These are phyloP conservation scores for Aspergillus campestris DNA, from an alignment of 495 filamentous ascomycete species.

Conservation along the genomic window DNA sequence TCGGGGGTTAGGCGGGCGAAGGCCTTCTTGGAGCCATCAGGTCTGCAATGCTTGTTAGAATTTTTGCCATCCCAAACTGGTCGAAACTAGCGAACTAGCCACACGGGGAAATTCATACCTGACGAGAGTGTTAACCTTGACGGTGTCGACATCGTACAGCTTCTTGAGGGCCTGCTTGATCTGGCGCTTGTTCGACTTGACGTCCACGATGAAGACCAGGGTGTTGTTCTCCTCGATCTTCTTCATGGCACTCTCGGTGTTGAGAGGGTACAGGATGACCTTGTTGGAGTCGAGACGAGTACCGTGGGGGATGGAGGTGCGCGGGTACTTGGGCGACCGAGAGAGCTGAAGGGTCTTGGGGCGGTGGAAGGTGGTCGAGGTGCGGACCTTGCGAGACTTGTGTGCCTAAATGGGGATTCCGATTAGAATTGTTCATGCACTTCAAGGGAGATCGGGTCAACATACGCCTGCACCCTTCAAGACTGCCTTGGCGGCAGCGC, in stretches of 20 bases:
- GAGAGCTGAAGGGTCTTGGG: slow-evolving; percentile 89
- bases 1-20: slow-evolving; percentile 90
- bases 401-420: slow-evolving; percentile 51
- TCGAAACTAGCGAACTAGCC: not conserved
- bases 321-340: slow-evolving; percentile 90
- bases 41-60: slow-evolving; percentile 43
- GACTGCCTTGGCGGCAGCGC: slow-evolving; percentile 85
- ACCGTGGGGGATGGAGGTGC: slow-evolving; percentile 83
- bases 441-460: slow-evolving; percentile 4
- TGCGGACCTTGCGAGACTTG: slow-evolving; percentile 87
- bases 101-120: slow-evolving; percentile 49
- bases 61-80: not conserved
- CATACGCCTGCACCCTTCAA: slow-evolving; percentile 70
- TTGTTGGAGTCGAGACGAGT: slow-evolving; percentile 91
- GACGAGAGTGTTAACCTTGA: slow-evolving; percentile 99
- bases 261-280: slow-evolving; percentile 76
- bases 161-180: slow-evolving; percentile 98
- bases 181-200: slow-evolving; percentile 99
- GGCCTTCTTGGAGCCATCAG: slow-evolving; percentile 97
- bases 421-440: slow-evolving; percentile 3
- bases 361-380: slow-evolving; percentile 92
- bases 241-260: slow-evolving; percentile 99
- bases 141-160: slow-evolving; percentile 94
- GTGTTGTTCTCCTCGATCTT: slow-evolving; percentile 99
- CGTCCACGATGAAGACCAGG: slow-evolving; percentile 95